Conservation (phyloP, 2,329 filamentous ascomycete genomes). For the Penicillium aurantiogriseum region DNA sequence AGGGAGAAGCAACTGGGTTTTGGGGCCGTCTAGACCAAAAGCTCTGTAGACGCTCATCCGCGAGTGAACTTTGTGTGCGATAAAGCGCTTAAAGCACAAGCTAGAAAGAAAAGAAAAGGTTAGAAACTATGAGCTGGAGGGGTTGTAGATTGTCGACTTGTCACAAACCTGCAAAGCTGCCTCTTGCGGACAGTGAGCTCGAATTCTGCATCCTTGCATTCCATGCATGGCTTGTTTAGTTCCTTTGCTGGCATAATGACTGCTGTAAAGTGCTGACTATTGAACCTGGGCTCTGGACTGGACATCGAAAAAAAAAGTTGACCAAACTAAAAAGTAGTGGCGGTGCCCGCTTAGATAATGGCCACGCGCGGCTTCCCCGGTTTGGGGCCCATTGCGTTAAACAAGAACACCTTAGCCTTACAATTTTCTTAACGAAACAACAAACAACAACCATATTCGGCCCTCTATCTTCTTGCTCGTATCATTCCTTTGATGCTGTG, state of each 20-base stretch:
- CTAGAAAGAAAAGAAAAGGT: constrained; percentile 42
- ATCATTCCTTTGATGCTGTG: constrained; percentile 22
- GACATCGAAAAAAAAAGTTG: constrained; percentile 17
- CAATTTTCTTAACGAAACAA: background rate
- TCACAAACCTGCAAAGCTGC: constrained; percentile 57
- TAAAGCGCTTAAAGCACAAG: constrained; percentile 74
- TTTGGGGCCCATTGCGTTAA: constrained; percentile 18
- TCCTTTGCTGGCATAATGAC: constrained; percentile 36
- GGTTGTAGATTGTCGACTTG: constrained; percentile 6
- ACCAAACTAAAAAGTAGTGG: constrained; percentile 19
- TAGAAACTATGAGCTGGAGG: constrained; percentile 13
- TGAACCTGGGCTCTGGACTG: background rate
- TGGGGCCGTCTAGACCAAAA: constrained; percentile 13
- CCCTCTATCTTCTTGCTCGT: constrained; percentile 1
- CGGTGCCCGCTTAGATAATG: constrained; percentile 30
- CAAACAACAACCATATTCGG: background rate
- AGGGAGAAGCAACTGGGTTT: constrained; percentile 67
- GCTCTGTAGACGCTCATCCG: constrained; percentile 64
- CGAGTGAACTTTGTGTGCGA: constrained; percentile 75
- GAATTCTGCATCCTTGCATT: constrained; percentile 55
- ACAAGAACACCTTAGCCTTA: constrained; percentile 11
- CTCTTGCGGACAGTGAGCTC: constrained; percentile 58
- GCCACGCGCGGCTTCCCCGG: constrained; percentile 20
- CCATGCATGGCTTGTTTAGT: constrained; percentile 48
- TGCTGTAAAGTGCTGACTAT: background rate